Conservation (phyloP, 768 basidiomycete species). For the Auricularia sp. region DNA sequence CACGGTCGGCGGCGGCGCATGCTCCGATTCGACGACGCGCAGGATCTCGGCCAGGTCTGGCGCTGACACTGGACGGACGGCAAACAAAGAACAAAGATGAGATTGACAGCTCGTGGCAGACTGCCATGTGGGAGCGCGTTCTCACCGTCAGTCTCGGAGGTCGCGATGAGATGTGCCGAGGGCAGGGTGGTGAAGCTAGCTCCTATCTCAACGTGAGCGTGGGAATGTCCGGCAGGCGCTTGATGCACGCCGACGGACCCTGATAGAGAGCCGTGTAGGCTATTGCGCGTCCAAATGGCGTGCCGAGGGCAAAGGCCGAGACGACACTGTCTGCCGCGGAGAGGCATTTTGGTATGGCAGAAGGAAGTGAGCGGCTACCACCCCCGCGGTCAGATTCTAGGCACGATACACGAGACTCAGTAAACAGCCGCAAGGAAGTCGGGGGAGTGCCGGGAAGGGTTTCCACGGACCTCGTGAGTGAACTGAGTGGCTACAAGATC, state of each 20-base stretch:
- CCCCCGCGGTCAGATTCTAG: conserved; percentile 73
- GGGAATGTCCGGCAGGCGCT: background rate
- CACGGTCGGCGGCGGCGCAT: conserved; percentile 45
- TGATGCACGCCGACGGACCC: conserved; percentile 29
- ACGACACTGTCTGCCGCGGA: conserved; percentile 67
- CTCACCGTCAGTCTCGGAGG: conserved; percentile 29
- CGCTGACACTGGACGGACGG: conserved; percentile 2
- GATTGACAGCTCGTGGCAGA: background rate
- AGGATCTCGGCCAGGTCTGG: conserved; percentile 12
- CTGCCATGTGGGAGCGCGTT: background rate
- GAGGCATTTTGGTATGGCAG: conserved; percentile 64
- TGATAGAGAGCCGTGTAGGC: conserved; percentile 72
- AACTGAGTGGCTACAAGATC: conserved; percentile 52
- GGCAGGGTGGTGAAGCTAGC: conserved; percentile 53
- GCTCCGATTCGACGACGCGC: conserved; percentile 10
- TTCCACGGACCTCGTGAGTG: conserved; percentile 46
- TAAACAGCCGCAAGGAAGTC: background rate
- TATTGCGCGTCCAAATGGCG: conserved; percentile 69
- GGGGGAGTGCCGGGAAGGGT: background rate
- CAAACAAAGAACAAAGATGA: background rate
- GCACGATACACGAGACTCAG: background rate
- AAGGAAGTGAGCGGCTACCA: conserved; percentile 65
- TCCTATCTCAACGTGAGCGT: conserved; percentile 4
- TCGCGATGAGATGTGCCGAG: conserved; percentile 42
- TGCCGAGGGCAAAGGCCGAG: conserved; percentile 62